Evolutionary conservation across 2,329 filamentous ascomycete genomes (phyloP), one percentile per base, ranked within the genome.

Genomic region (Fusarium brachygibbosum): DNA sequence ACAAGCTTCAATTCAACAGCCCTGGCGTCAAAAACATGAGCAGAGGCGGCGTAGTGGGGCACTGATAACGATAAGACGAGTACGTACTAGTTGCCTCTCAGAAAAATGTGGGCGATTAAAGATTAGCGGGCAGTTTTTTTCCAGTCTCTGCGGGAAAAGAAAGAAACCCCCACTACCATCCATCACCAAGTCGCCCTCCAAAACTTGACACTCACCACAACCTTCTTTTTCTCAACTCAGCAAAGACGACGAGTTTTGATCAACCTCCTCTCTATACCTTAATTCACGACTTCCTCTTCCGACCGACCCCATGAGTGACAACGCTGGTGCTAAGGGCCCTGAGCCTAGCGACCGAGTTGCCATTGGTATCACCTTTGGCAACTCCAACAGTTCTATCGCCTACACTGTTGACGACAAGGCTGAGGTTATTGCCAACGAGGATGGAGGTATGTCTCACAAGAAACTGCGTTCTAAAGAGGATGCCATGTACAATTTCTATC

Each of bases 371-470:
- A 92, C 94, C 73, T 98, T 98, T 86, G 96, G 96, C 83, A 99
- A 98, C 86, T 94, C 94, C 67, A 97, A 97, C 90, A 97, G 93
- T 84, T 98, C 94, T 65, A 98, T 99, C 83, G 95, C 95, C 75
- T 94, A 90, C 80, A 97, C 94, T 46, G 88, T 91, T 67, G 95
- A 98, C 77, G 95, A 97, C 82, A 97, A 97, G 86, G 91, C 94
- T 70, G 93, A 98, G 80, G 95, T 99, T 70, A 98, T 99, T 83
- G 96, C 96, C 78, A 98, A 99, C 83, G 96, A 98, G 85, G 96
- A 98, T 79, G 96, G 96, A 86, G 93, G 93, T 94, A 80, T 77
- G 89, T 82, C 19, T 42, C 4, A 9, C 9, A 29, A 16, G 11
- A 16, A 10, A 23, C 29, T 13, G 16, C 2, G 14, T 28, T 17